Evolutionary conservation across 225 moss, liverwort and hornwort species (phyloP).

Genomic region (Pleurozium schreberi): DNA sequence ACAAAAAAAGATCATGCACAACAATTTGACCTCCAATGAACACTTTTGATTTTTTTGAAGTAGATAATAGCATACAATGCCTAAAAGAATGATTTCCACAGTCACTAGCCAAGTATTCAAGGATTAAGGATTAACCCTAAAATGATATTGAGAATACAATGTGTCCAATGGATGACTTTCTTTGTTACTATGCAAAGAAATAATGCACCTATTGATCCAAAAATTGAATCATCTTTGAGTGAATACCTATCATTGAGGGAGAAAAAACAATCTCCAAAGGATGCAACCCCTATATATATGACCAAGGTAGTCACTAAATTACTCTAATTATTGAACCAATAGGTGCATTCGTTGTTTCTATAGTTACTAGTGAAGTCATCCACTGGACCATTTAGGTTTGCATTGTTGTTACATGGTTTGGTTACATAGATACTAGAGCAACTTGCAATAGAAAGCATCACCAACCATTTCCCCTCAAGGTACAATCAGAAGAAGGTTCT

Average conservation of each 20-base stretch:
- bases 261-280: too few relatives aligned
- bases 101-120: too few relatives aligned
- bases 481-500: neutral
- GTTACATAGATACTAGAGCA: neutral
- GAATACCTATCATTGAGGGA: neutral
- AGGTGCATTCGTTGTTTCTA: neutral
- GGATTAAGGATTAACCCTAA: neutral
- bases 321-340: neutral
- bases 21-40: too few relatives aligned
- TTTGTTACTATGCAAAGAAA: neutral
- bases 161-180: neutral
- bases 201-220: neutral
- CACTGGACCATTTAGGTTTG: neutral
- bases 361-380: neutral
- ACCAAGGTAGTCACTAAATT: neutral
- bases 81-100: too few relatives aligned
- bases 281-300: fast-evolving
- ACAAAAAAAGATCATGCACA: too few relatives aligned
- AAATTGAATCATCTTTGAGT: neutral
- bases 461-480: neutral
- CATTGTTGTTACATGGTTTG: fast-evolving
- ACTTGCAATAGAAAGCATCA: neutral
- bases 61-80: too few relatives aligned
- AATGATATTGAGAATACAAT: neutral
- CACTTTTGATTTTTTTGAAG: too few relatives aligned